Evolutionary conservation across 2,329 filamentous ascomycete species (phyloP).

Genomic region (Colletotrichum tamarilloi): DNA sequence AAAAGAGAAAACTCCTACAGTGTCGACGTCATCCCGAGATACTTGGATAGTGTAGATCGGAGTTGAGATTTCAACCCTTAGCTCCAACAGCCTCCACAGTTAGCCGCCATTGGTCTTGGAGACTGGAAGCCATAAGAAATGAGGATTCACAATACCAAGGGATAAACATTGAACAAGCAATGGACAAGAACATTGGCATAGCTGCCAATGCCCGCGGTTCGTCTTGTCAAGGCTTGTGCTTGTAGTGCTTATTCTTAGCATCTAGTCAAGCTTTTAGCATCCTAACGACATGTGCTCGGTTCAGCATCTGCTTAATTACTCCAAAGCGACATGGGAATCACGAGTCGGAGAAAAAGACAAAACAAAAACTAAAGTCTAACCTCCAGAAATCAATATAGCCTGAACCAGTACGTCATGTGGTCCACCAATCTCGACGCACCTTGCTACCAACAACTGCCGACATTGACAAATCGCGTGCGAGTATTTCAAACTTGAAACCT

Average conservation of each 20-base stretch:
- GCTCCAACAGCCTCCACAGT: conserved; percentile 7
- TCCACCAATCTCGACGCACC: conserved; percentile 12
- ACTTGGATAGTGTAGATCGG: conserved; percentile 6
- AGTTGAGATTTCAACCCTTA: conserved; percentile 4
- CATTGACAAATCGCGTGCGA: conserved; percentile 33
- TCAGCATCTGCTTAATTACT: background rate
- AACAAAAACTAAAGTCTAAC: background rate
- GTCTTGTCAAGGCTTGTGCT: conserved; percentile 13
- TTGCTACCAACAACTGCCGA: conserved; percentile 31
- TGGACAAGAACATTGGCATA: conserved; percentile 25
- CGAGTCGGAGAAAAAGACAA: background rate
- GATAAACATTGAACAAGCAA: conserved; percentile 21
- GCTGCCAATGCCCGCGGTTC: background rate
- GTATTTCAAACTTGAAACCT: conserved; percentile 34
- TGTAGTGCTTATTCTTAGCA: conserved; percentile 16
- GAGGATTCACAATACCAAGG: background rate
- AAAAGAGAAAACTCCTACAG: background rate
- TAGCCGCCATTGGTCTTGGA: conserved; percentile 4
- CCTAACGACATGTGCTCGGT: background rate
- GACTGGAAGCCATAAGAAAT: background rate
- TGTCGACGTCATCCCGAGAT: conserved; percentile 21
- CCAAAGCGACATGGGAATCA: background rate
- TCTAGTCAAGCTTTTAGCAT: conserved; percentile 18
- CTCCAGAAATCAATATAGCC: background rate
- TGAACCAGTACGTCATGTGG: conserved; percentile 27